Percentiles rank a stretch among this genome's conserved stretches.
Conservation (phyloP, 225 moss, liverwort and hornwort species). For the Marchantia paleacea region DNA sequence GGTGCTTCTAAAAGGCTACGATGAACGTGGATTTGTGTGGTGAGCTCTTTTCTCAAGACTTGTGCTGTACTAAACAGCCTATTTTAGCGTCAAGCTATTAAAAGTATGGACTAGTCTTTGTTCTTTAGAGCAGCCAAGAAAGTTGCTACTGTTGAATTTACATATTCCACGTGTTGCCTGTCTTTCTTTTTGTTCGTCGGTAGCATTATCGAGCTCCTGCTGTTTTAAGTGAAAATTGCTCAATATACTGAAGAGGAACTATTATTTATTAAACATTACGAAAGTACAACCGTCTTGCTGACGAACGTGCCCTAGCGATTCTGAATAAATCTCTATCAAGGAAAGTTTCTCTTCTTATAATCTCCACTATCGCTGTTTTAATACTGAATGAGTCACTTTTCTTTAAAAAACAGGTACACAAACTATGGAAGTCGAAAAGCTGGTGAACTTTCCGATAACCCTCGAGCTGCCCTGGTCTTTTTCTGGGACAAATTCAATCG, state of each 20-base stretch:
- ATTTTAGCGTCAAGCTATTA: not conserved
- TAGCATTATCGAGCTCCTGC: not conserved
- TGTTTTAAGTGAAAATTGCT: too few species aligned
- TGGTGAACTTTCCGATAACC: constrained; percentile 63
- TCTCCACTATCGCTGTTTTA: not conserved
- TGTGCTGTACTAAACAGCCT: not conserved
- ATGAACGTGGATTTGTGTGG: constrained; percentile 88
- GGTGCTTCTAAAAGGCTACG: constrained; percentile 86
- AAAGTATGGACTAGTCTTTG: not conserved
- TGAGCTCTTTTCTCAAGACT: constrained; percentile 15
- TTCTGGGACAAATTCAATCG: constrained; percentile 89
- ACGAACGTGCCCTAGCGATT: not conserved
- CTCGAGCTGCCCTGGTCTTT: constrained; percentile 81
- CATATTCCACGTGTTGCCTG: not conserved
- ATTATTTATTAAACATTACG: not conserved
- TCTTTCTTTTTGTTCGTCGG: not conserved
- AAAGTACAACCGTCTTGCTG: not conserved
- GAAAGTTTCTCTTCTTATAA: not conserved
- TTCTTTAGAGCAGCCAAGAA: not conserved
- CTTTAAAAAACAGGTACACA: constrained; percentile 60
- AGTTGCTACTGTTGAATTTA: not conserved
- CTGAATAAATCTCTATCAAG: not conserved
- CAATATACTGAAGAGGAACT: not conserved
- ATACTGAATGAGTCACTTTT: not conserved
- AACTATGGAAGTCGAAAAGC: constrained; percentile 88